These are phyloP conservation scores for Plantago lanceolata DNA, from an alignment of 305 asterid species.

Conservation along the genomic window DNA sequence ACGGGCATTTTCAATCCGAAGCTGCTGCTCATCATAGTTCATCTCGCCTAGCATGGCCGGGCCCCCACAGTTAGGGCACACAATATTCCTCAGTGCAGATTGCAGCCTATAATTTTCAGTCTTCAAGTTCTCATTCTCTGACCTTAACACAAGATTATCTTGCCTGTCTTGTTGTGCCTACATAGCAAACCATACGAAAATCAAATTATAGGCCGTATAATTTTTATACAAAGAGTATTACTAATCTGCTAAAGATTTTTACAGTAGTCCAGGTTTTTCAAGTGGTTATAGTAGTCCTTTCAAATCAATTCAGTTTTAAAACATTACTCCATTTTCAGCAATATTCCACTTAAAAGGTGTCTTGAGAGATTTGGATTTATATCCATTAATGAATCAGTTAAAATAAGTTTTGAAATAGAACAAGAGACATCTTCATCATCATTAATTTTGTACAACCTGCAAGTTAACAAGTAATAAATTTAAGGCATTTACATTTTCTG, in stretches of 20 bases:
- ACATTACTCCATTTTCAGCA: background rate
- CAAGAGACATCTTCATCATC: background rate
- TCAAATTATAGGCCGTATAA: background rate
- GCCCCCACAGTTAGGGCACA: slow-evolving; percentile 90
- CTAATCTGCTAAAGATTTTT: no score
- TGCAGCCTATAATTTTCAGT: slow-evolving; percentile 75
- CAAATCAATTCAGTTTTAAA: background rate
- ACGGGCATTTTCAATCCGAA: slow-evolving; percentile 81
- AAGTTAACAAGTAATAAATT: no score
- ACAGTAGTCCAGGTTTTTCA: background rate
- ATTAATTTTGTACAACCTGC: no score
- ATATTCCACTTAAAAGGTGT: background rate
- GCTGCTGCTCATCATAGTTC: slow-evolving; percentile 79
- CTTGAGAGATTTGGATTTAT: background rate
- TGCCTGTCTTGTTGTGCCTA: slow-evolving; percentile 93
- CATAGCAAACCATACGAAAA: background rate
- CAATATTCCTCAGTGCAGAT: slow-evolving; percentile 62
- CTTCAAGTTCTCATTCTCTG: slow-evolving; percentile 77
- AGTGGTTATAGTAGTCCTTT: background rate
- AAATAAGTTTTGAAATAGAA: no score
- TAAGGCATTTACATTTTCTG: no score
- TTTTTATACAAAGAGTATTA: background rate
- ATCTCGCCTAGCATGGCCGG: slow-evolving; percentile 84
- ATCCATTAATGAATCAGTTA: background rate
- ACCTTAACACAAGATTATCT: slow-evolving; percentile 63